Evolutionary conservation across 352 stramenopile genomes (phyloP), one percentile per base, ranked within the genome.

Genomic region (Phytophthora pistaciae): DNA sequence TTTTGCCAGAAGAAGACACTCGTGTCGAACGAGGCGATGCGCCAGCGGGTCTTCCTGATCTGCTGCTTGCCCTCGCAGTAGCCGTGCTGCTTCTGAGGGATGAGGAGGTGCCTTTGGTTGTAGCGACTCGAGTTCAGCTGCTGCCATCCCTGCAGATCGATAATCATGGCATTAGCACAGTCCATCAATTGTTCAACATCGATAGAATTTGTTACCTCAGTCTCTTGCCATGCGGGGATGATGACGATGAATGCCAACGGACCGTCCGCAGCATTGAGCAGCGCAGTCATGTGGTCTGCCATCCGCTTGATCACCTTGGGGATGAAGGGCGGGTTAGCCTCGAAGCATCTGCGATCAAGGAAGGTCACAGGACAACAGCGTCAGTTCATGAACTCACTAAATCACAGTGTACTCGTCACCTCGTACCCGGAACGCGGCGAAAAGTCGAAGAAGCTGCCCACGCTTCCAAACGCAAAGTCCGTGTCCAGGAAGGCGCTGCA

Each of bases 1-100:
- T 98, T 99, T 69, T 99, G 96, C 80, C 96, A 96, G 72, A 98
- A 98, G 74, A 99, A 98, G 6, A 99, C 83, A 68, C 92, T 98
- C 27, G 96, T 98, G 71, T 99, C 94, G 72, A 98, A 99, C 10
- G 95, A 98, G 54, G 93, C 90, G 29, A 98, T 93, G 27, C 92
- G 90, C 87, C 91, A 97, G 8, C 89, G 81, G 23, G 85, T 96
- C 68, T 91, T 91, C 27, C 93, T 84, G 55, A 96, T 91, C 59
- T 98, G 93, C 72, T 98, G 92, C 61, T 96, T 96, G 58, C 93
- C 93, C 66, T 98, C 93, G 57, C 87, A 96, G 75, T 97, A 98
- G 8, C 90, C 91, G 63, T 98, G 93, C 23, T 96, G 82, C 38
- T 94, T 92, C 70, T 97, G 91, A 27, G 84, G 70, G 44, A 98